Evolutionary conservation across 2,329 filamentous ascomycete species (phyloP), one percentile per base, ranked within the genome.

Genomic region (Metarhizium rileyi): DNA sequence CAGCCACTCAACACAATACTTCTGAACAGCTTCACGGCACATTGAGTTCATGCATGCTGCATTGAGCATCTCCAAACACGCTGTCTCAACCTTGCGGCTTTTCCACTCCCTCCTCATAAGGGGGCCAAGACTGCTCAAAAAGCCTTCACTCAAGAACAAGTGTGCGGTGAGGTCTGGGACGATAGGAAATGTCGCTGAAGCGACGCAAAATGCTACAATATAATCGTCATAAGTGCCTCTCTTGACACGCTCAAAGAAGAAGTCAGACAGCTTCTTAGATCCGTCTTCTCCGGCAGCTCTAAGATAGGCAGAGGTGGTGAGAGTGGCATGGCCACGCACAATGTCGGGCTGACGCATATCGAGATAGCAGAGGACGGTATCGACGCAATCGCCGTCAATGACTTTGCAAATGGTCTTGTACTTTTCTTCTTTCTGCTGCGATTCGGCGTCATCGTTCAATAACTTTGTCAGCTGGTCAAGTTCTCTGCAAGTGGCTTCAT

Each of bases 121-220:
- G 14, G 85, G 81, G 16, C 86, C 83, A 6, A 97, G 76, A 49
- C 81, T 84, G 51, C 81, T 74, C 43, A 96, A 73, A 60, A 98
- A 97, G 3, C 88, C 88, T 56, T 95, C 88, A 33, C 83, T 90
- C 50, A 97, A 77, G 64, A 98, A 96, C 35, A 97, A 74, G 52
- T 82, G 75, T 3, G 87, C 77, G 2, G 84, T 87, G 41, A 87
- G 77, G 49, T 84, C 78, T 3, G 89, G 86, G 2, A 87, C 81
- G 47, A 98, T 78, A 1, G 93, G 90, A 63, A 98, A 98, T 8
- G 94, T 80, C 22, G 84, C 81, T 2, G 90, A 82, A 5, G 90
- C 89, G n/a, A 90, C 90, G 48, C 90, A 97, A 65, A 96, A 97
- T 5, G 90, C 90, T 46, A 93, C 76, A 49, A 95, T 88, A 56